Percentiles rank a stretch among this genome's conserved stretches.
These are phyloP conservation scores for Exophiala sp. DNA, from an alignment of 2,329 filamentous ascomycete species.

Conservation along the genomic window DNA sequence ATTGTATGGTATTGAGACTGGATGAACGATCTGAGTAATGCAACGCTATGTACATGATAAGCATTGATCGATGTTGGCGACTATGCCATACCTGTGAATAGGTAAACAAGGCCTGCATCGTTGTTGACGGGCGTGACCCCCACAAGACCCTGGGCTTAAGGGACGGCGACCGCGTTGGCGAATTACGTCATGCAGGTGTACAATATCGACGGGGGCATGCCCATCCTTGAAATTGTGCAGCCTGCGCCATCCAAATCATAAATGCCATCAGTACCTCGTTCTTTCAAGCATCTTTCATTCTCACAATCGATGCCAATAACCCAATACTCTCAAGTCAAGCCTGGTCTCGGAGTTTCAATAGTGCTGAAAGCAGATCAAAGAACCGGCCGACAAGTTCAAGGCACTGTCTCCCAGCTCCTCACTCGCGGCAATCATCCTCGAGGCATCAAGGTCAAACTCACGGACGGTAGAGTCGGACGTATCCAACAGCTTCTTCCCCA, in stretches of 20 bases:
- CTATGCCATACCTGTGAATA: too few species aligned
- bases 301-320: conserved; percentile 25
- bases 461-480: conserved; percentile 67
- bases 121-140: too few species aligned
- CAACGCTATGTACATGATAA: too few species aligned
- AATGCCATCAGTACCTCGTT: not conserved
- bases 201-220: too few species aligned
- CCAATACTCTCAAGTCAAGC: conserved; percentile 29
- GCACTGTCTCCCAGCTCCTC: conserved; percentile 63
- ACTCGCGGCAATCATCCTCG: conserved; percentile 71
- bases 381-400: conserved; percentile 67
- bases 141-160: too few species aligned
- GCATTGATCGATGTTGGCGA: too few species aligned
- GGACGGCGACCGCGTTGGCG: too few species aligned
- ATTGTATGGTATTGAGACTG: too few species aligned
- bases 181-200: not conserved
- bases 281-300: not conserved
- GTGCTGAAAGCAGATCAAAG: conserved; percentile 73
- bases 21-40: too few species aligned
- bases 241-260: not conserved
- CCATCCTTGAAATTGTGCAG: conserved; percentile 6
- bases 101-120: too few species aligned
- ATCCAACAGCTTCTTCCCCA: conserved; percentile 52
- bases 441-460: conserved; percentile 73
- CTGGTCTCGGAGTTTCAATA: conserved; percentile 66